A percentile compares a stretch with the other conserved stretches of the same genome.
phyloP scores from a whole-genome alignment of 2,329 filamentous ascomycete species.

The Leptographium galeiforme region DNA sequence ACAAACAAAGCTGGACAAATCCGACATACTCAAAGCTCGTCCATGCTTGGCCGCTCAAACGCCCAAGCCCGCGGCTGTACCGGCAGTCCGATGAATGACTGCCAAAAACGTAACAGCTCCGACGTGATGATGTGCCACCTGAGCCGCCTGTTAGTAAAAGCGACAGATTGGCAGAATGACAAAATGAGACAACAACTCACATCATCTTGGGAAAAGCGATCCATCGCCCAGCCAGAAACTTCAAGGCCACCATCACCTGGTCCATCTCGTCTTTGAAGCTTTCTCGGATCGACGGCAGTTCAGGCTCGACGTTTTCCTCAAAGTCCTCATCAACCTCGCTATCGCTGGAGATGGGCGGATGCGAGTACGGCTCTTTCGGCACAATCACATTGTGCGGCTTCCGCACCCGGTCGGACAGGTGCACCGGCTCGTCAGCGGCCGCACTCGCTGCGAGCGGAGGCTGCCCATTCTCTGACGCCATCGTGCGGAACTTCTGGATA shows the following conservation, averaged over 20 bases:
- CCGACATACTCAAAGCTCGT: slow-evolving; percentile 29
- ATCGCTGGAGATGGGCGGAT: neutral
- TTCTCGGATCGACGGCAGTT: slow-evolving; percentile 36
- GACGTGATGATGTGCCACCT: slow-evolving; percentile 30
- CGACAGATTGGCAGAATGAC: neutral
- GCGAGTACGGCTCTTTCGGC: slow-evolving; percentile 7
- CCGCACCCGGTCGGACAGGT: slow-evolving; percentile 24
- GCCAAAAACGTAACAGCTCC: slow-evolving; percentile 33
- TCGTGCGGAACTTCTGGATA: slow-evolving; percentile 54
- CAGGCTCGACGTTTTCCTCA: slow-evolving; percentile 21
- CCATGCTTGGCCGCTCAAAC: slow-evolving; percentile 28
- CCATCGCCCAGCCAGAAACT: slow-evolving; percentile 61
- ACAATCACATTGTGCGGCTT: slow-evolving; percentile 29
- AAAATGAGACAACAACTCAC: slow-evolving; percentile 38
- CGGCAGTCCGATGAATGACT: slow-evolving; percentile 39
- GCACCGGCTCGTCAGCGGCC: slow-evolving; percentile 14
- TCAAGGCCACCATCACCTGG: slow-evolving; percentile 47
- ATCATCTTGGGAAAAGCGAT: slow-evolving; percentile 48
- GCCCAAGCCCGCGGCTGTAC: slow-evolving; percentile 34
- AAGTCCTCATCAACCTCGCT: slow-evolving; percentile 18
- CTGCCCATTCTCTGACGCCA: slow-evolving; percentile 30
- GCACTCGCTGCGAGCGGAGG: slow-evolving; percentile 11
- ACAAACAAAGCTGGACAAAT: neutral
- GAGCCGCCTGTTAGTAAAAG: slow-evolving; percentile 1
- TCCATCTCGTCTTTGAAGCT: slow-evolving; percentile 49